A percentile compares a stretch with the other conserved stretches of the same genome.
phyloP scores from a whole-genome alignment of 2,329 filamentous ascomycete species.

The Thielaviopsis euricoi region DNA sequence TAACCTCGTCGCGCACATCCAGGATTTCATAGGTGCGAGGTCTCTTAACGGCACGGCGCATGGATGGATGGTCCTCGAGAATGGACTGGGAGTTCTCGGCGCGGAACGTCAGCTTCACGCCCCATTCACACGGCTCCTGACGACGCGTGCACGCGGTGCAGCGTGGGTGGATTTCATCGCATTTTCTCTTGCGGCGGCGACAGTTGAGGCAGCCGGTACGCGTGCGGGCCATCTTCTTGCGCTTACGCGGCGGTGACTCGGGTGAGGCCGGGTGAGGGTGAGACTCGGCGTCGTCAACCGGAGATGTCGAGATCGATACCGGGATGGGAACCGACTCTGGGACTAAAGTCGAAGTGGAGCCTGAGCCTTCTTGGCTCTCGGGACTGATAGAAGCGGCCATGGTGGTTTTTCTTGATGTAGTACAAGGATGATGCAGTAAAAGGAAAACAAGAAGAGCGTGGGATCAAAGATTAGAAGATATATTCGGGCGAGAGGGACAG shows the following conservation, averaged over 20 bases:
- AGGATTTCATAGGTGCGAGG: constrained; percentile 21
- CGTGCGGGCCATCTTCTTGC: constrained; percentile 19
- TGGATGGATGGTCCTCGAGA: constrained; percentile 20
- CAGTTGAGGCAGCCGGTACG: constrained; percentile 23
- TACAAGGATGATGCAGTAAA: background rate
- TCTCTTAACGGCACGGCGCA: constrained; percentile 17
- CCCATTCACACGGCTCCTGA: constrained; percentile 21
- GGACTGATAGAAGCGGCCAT: background rate
- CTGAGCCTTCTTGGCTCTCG: background rate
- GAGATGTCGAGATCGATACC: background rate
- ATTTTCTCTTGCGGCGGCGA: constrained; percentile 24
- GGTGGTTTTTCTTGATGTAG: background rate
- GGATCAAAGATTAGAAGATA: background rate
- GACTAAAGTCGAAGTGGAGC: background rate
- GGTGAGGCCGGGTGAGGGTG: background rate
- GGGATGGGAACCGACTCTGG: background rate
- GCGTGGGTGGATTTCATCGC: constrained; percentile 21
- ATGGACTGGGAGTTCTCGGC: constrained; percentile 22
- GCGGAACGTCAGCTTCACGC: constrained; percentile 22
- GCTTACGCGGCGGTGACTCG: constrained; percentile 9
- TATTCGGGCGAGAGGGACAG: background rate
- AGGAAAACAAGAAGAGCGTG: background rate
- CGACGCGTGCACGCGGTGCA: constrained; percentile 21
- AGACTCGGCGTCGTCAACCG: background rate
- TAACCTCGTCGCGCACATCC: constrained; percentile 22